Conservation (phyloP, 1,139 yeast genomes). For the Kurtzmaniella quercitrusa region DNA sequence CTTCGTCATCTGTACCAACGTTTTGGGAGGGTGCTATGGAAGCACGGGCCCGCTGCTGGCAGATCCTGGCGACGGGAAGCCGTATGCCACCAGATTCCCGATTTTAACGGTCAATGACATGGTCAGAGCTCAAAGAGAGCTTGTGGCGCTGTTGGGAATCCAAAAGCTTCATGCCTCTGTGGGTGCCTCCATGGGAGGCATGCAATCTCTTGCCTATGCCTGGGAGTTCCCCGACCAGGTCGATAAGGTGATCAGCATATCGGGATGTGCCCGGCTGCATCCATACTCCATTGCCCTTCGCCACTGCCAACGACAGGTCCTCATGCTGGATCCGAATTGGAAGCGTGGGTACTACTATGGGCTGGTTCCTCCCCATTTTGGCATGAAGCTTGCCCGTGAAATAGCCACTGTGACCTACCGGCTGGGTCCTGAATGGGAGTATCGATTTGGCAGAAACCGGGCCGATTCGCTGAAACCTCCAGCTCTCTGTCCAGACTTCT, state of each 20-base stretch:
- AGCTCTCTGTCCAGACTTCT: conserved; percentile 87
- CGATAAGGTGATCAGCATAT: conserved; percentile 65
- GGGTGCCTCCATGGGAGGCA: conserved; percentile 96
- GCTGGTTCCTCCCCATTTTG: conserved; percentile 81
- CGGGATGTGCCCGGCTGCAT: conserved; percentile 92
- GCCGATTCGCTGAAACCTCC: conserved; percentile 78
- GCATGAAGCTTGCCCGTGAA: conserved; percentile 91
- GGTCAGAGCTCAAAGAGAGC: conserved; percentile 81
- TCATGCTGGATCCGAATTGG: conserved; percentile 96
- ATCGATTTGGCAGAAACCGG: conserved; percentile 82
- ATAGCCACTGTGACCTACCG: conserved; percentile 92
- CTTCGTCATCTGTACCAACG: conserved; percentile 85
- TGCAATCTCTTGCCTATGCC: conserved; percentile 89
- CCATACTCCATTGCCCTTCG: conserved; percentile 93
- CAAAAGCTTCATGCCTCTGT: conserved; percentile 68
- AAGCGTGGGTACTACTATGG: conserved; percentile 84
- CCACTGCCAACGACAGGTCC: conserved; percentile 86
- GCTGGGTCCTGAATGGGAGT: conserved; percentile 97
- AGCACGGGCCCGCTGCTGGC: conserved; percentile 87
- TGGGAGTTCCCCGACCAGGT: conserved; percentile 79
- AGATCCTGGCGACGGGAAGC: conserved; percentile 63
- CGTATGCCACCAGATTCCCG: conserved; percentile 87
- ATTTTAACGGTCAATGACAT: conserved; percentile 81
- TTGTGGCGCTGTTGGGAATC: conserved; percentile 61
- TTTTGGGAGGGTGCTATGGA: conserved; percentile 91